Percentiles rank a stretch among this genome's conserved stretches.
Conservation (phyloP, 2,329 filamentous ascomycete species). For the Trichoderma atroviride region DNA sequence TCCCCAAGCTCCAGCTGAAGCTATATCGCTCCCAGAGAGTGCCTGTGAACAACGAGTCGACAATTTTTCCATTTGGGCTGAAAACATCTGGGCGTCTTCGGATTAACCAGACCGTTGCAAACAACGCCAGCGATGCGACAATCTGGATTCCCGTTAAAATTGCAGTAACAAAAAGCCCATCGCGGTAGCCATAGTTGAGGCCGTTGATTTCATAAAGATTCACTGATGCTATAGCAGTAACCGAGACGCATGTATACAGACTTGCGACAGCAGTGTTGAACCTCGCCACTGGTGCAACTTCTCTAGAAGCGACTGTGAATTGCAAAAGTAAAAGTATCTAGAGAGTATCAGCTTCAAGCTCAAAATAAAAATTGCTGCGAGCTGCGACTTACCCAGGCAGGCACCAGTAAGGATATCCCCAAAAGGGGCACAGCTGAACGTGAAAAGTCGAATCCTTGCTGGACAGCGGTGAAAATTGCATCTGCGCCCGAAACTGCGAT, state of each 20-base stretch:
- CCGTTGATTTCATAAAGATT: not conserved
- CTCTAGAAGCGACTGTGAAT: slow-evolving; percentile 2
- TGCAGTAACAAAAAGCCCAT: not conserved
- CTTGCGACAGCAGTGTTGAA: slow-evolving; percentile 7
- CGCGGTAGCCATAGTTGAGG: not conserved
- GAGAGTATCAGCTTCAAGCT: not conserved
- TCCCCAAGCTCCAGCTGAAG: slow-evolving; percentile 13
- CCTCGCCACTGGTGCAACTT: slow-evolving; percentile 4
- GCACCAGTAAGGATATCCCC: not conserved
- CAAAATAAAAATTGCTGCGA: not conserved
- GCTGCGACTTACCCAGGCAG: not conserved
- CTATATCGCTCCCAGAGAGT: slow-evolving; percentile 18
- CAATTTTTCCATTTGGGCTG: slow-evolving; percentile 1
- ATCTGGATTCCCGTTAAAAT: slow-evolving; percentile 1
- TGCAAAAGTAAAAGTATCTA: slow-evolving; percentile 10
- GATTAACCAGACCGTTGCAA: not conserved
- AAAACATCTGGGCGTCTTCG: not conserved
- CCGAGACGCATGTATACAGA: not conserved
- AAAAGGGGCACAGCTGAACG: not conserved
- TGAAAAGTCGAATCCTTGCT: not conserved
- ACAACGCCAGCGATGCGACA: not conserved
- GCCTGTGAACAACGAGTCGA: not conserved
- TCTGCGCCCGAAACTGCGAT: not conserved
- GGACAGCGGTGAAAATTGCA: slow-evolving; percentile 14
- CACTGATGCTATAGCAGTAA: slow-evolving; percentile 6